Conservation (phyloP, 1,284 basidiomycete genomes). For the Schizophyllum commune region DNA sequence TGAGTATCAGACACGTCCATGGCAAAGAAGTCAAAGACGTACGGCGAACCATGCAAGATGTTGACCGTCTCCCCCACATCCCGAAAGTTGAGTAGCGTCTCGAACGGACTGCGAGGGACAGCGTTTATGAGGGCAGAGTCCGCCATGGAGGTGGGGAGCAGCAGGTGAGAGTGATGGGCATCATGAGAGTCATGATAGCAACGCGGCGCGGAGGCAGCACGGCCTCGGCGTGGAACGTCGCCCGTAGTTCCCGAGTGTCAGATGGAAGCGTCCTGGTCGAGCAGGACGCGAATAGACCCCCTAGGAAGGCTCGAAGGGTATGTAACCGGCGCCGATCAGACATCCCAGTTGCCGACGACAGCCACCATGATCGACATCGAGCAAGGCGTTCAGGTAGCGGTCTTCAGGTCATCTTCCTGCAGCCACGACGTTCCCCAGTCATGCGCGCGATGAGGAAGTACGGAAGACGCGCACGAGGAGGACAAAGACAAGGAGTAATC, state of each 20-base stretch:
- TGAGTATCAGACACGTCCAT: not conserved
- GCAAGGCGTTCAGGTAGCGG: too few species aligned
- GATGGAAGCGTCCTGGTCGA: not conserved
- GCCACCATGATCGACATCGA: not conserved
- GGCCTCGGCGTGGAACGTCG: not conserved
- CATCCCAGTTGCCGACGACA: not conserved
- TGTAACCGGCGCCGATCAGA: not conserved
- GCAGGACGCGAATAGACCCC: not conserved
- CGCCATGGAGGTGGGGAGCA: not conserved
- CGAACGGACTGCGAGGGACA: not conserved
- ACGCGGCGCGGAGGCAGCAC: not conserved
- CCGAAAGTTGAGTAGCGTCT: not conserved
- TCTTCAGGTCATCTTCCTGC: too few species aligned
- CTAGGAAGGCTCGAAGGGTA: not conserved
- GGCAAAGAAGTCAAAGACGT: not conserved
- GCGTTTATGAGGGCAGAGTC: not conserved
- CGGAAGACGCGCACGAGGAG: too few species aligned
- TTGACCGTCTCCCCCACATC: not conserved
- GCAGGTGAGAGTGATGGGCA: not conserved
- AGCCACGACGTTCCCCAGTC: too few species aligned
- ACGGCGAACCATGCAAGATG: not conserved
- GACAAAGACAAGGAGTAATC: too few species aligned
- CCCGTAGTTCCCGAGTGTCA: not conserved
- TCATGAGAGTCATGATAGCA: not conserved
- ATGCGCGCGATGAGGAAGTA: too few species aligned